phyloP scores from a whole-genome alignment of 1,284 basidiomycete genomes.

The Ganoderma leucocontextum region DNA sequence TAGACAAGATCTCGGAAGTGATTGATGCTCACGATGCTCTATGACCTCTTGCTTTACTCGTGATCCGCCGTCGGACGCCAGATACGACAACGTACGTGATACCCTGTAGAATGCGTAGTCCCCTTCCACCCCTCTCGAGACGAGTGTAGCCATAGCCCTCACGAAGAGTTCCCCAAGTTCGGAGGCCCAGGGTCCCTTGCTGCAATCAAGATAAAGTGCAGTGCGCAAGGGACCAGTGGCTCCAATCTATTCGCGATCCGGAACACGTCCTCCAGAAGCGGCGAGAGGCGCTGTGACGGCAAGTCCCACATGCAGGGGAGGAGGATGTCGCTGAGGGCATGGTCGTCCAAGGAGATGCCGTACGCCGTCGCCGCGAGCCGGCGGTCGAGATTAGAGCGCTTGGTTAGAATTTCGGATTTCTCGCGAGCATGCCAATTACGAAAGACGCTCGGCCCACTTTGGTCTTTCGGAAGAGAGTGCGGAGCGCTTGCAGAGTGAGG shows the following conservation, averaged over 20 bases:
- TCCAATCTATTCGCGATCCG: conserved; percentile 14
- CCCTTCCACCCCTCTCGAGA: conserved; percentile 5
- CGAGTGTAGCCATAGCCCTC: conserved; percentile 23
- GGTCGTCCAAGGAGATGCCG: conserved; percentile 22
- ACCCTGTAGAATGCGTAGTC: conserved; percentile 10
- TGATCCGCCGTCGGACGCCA: conserved; percentile 4
- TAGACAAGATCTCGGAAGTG: background rate
- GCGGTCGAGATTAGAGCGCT: conserved; percentile 22
- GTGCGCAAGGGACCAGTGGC: conserved; percentile 19
- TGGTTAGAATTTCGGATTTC: conserved; percentile 18
- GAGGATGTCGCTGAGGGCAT: conserved; percentile 19
- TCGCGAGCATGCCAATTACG: conserved; percentile 25
- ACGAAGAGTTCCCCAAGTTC: conserved; percentile 22
- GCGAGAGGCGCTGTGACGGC: conserved; percentile 17
- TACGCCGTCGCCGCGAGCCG: conserved; percentile 20
- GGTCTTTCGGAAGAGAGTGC: conserved; percentile 1
- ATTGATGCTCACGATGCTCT: conserved; percentile 8
- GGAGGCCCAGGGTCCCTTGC: conserved; percentile 18
- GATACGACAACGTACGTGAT: conserved; percentile 7
- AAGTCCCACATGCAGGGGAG: conserved; percentile 23
- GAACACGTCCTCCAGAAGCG: conserved; percentile 18
- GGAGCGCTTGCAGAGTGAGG: conserved; percentile 6
- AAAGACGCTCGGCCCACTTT: background rate
- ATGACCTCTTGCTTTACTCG: conserved; percentile 11
- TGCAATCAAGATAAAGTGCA: conserved; percentile 19